Evolutionary conservation across 1,284 basidiomycete species (phyloP).

Genomic region (Earliella scabrosa): DNA sequence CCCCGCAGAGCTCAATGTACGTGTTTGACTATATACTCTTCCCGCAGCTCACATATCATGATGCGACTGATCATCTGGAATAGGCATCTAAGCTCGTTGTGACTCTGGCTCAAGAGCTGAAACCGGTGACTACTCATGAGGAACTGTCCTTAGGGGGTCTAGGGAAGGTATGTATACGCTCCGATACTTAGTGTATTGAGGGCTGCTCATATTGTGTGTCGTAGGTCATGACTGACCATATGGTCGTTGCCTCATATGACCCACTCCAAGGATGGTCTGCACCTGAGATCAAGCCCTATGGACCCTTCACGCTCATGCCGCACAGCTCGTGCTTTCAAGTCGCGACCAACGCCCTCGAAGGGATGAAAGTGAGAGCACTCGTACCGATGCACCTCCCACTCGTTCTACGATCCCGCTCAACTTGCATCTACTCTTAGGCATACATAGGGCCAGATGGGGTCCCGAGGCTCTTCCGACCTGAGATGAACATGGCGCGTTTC

Average conservation of each 20-base stretch:
- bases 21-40: not conserved
- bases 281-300: constrained; percentile 80
- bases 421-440: constrained; percentile 48
- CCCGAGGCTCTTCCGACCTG: constrained; percentile 77
- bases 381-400: constrained; percentile 42
- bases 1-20: not conserved
- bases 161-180: constrained; percentile 39
- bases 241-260: constrained; percentile 86
- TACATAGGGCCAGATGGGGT: constrained; percentile 71
- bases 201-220: constrained; percentile 30
- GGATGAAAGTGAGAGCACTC: constrained; percentile 82
- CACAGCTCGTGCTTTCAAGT: constrained; percentile 93
- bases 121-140: constrained; percentile 42
- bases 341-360: constrained; percentile 89
- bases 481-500: constrained; percentile 83
- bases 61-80: not conserved
- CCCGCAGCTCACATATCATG: not conserved
- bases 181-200: constrained; percentile 25
- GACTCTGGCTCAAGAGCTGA: constrained; percentile 38
- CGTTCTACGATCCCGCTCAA: not conserved
- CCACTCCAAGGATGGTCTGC: constrained; percentile 76
- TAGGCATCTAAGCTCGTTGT: constrained; percentile 50
- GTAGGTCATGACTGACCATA: constrained; percentile 84
- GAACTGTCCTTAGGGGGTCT: constrained; percentile 38
- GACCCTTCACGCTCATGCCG: constrained; percentile 71